These are phyloP conservation scores for Panicum miliaceum DNA, from an alignment of 176 grass and related monocot genomes.

Conservation along the genomic window DNA sequence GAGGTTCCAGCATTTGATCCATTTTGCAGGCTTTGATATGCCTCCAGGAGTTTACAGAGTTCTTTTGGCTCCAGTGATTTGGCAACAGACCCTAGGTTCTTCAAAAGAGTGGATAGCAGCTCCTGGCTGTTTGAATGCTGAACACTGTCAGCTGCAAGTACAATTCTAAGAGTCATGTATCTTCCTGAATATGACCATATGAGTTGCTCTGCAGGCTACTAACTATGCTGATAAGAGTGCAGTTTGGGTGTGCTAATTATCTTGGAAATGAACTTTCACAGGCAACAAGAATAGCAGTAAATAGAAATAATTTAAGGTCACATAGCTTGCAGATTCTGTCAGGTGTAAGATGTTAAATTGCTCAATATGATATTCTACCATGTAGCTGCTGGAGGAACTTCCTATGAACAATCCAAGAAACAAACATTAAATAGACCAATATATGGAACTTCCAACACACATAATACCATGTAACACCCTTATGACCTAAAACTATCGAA, in stretches of 20 bases:
- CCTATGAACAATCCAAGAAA: constrained; percentile 16
- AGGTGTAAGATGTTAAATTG: neutral
- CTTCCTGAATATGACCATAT: constrained; percentile 39
- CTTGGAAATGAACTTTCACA: constrained; percentile 8
- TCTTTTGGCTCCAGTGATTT: constrained; percentile 84
- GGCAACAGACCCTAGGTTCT: constrained; percentile 71
- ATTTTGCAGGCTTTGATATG: constrained; percentile 79
- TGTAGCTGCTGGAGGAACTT: constrained; percentile 10
- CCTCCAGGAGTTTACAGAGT: constrained; percentile 75
- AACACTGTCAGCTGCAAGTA: constrained; percentile 71
- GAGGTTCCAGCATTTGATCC: constrained; percentile 67
- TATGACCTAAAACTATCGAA: constrained; percentile 13
- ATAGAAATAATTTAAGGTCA: constrained; percentile 24
- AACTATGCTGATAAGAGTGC: constrained; percentile 21
- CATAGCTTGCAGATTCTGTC: constrained; percentile 1
- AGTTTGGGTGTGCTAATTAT: neutral
- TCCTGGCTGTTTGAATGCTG: constrained; percentile 73
- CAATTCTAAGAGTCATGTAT: constrained; percentile 29
- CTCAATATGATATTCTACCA: constrained; percentile 29
- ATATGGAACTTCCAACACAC: constrained; percentile 26
- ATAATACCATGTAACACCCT: neutral
- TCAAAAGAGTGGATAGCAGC: constrained; percentile 66
- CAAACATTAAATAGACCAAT: constrained; percentile 1
- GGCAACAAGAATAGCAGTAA: neutral
- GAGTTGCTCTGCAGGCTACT: constrained; percentile 7